Base-by-base conservation (phyloP, 352 stramenopile genomes). In the Albugo laibachii region DNA sequence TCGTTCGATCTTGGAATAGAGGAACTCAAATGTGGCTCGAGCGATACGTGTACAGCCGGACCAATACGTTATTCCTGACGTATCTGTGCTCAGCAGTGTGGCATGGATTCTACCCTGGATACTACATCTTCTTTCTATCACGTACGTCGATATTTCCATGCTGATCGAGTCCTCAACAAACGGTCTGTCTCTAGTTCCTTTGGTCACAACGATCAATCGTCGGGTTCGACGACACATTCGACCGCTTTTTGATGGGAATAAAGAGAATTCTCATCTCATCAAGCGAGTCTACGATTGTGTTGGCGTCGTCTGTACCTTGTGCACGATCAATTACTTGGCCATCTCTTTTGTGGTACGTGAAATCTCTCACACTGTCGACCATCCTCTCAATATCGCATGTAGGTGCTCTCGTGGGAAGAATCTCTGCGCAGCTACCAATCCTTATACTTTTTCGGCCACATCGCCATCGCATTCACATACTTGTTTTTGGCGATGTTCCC, bases 81-180 rank as follows among this genome's bases (percentile, higher is more conserved):
- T 98, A 98, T 67, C 80, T 83, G 8, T 73, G 96, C 37, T 97
- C 84, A 35, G 93, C 92, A 0, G 79, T 98, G 45, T 98, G 94
- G 94, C 94, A 98, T 64, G 94, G 94, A n/a, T 98, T 98, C 54
- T 98, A 98, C 59, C 92, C 92, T 11, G 93, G 92, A 13, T 98
- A 98, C 70, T 98, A 97, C 63, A 56, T 96, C 11, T 96, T 97
- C 62, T 98, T 98, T 68, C 48, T 95, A 27, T 68, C 41, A 24
- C 49, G 63, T 72, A 65, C 41, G 57, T 56, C 24, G 24, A 31
- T 8, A 8, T 31, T 8, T 8, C 3, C 41, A 2, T 1, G 36
- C 38, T 50, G 5, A 0, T 12, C 15, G 10, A 11, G n/a, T 40
- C 10, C 27, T 11, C 16, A 31, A 14, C 10, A 21, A 13, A n/a